Conservation (phyloP, 1,139 yeast species). For the Scheffersomyces illinoinensis region DNA sequence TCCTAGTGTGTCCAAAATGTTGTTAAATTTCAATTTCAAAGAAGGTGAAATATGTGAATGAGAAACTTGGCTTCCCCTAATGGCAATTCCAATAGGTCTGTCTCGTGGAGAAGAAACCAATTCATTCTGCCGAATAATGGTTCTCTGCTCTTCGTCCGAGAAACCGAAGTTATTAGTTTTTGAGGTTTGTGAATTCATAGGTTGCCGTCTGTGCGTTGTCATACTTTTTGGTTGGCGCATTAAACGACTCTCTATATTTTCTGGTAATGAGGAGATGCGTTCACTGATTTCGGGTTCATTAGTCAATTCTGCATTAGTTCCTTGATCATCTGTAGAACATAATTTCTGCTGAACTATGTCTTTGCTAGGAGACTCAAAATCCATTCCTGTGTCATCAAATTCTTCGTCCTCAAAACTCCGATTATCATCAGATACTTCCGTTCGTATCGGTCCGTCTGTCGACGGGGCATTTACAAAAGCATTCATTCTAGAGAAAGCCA, state of each 20-base stretch:
- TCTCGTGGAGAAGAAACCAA: neutral
- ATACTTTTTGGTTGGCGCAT: neutral
- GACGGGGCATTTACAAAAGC: neutral
- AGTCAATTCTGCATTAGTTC: neutral
- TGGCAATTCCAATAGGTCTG: neutral
- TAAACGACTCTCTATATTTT: neutral
- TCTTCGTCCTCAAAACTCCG: constrained; percentile 14
- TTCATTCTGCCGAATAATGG: neutral
- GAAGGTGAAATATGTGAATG: neutral
- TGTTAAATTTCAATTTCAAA: neutral
- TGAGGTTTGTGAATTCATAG: neutral
- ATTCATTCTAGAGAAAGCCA: neutral
- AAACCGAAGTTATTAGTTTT: neutral
- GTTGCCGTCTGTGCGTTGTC: neutral
- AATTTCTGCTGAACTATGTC: neutral
- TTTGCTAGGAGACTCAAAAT: neutral
- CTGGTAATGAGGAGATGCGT: neutral
- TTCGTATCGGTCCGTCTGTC: neutral
- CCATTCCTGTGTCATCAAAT: constrained; percentile 17
- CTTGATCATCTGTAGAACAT: neutral
- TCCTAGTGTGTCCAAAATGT: neutral
- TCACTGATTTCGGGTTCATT: neutral
- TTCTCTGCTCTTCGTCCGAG: neutral
- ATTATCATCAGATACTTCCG: neutral
- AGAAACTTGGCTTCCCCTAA: neutral